These are phyloP conservation scores for Tympanopsis confertula DNA, from an alignment of 2,329 filamentous ascomycete species.

Conservation along the genomic window DNA sequence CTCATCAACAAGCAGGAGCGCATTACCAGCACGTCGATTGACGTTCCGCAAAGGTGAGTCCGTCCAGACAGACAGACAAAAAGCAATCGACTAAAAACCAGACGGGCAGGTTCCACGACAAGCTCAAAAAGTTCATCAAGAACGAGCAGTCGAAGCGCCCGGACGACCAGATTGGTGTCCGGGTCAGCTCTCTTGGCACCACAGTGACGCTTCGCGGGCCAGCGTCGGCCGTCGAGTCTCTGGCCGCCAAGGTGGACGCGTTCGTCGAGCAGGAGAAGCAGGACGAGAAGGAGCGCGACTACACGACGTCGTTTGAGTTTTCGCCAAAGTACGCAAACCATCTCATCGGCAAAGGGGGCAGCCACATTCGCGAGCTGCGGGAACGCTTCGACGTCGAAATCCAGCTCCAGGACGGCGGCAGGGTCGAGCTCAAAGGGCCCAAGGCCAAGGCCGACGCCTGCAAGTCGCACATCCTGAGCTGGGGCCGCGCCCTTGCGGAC, in stretches of 20 bases:
- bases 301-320: slow-evolving; percentile 79
- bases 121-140: slow-evolving; percentile 51
- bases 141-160: slow-evolving; percentile 46
- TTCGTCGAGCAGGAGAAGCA: slow-evolving; percentile 82
- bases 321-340: slow-evolving; percentile 91
- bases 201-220: slow-evolving; percentile 69
- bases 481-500: slow-evolving; percentile 55
- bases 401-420: slow-evolving; percentile 40
- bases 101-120: slow-evolving; percentile 51
- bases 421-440: slow-evolving; percentile 57
- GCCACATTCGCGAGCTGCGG: slow-evolving; percentile 53
- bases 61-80: too few species aligned
- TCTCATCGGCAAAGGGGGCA: slow-evolving; percentile 57
- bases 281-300: slow-evolving; percentile 87
- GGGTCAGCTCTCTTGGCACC: slow-evolving; percentile 45
- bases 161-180: slow-evolving; percentile 45
- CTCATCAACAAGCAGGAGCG: slow-evolving; percentile 47
- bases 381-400: slow-evolving; percentile 58
- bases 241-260: slow-evolving; percentile 60
- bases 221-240: slow-evolving; percentile 55
- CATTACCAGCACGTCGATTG: slow-evolving; percentile 35
- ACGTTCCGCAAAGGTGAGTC: slow-evolving; percentile 45
- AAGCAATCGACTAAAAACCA: too few species aligned
- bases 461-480: slow-evolving; percentile 47
- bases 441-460: slow-evolving; percentile 55